phyloP scores from a whole-genome alignment of 345 rosid species.

The Populus euphratica region DNA sequence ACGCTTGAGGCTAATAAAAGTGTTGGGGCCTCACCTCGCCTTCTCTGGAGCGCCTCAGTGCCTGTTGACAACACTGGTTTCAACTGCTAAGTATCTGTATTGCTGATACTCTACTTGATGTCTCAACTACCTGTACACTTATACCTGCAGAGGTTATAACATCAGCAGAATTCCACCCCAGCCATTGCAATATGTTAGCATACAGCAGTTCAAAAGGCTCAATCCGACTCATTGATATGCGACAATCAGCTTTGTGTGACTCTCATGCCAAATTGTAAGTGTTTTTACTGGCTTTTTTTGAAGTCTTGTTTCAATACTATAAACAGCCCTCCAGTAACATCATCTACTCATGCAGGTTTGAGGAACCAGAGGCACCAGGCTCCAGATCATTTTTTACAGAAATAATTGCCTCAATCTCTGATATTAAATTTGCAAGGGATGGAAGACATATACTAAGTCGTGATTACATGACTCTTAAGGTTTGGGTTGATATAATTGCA shows the following conservation, averaged over 20 bases:
- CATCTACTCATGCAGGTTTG: constrained; percentile 53
- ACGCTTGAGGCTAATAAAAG: too few relatives aligned
- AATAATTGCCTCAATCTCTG: constrained; percentile 98
- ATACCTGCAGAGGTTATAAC: constrained; percentile 91
- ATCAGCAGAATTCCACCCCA: constrained; percentile 98
- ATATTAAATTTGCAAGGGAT: constrained; percentile 81
- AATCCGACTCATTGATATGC: constrained; percentile 88
- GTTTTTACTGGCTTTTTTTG: background rate
- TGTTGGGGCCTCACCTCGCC: too few relatives aligned
- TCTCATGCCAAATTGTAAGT: constrained; percentile 89
- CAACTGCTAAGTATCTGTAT: background rate
- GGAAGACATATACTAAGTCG: constrained; percentile 96
- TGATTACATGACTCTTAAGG: constrained; percentile 99
- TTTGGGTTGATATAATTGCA: constrained; percentile 21
- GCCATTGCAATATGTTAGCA: constrained; percentile 85
- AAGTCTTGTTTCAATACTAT: background rate
- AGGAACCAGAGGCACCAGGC: constrained; percentile 89
- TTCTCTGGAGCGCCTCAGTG: too few relatives aligned
- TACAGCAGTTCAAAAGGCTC: constrained; percentile 99
- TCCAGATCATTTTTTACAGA: constrained; percentile 97
- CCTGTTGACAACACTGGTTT: too few relatives aligned
- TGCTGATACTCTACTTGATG: background rate
- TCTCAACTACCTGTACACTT: background rate
- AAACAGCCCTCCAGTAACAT: background rate
- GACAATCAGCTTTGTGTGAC: constrained; percentile 97